phyloP scores from a whole-genome alignment of 2,329 filamentous ascomycete genomes.

The Fusarium buxicola region DNA sequence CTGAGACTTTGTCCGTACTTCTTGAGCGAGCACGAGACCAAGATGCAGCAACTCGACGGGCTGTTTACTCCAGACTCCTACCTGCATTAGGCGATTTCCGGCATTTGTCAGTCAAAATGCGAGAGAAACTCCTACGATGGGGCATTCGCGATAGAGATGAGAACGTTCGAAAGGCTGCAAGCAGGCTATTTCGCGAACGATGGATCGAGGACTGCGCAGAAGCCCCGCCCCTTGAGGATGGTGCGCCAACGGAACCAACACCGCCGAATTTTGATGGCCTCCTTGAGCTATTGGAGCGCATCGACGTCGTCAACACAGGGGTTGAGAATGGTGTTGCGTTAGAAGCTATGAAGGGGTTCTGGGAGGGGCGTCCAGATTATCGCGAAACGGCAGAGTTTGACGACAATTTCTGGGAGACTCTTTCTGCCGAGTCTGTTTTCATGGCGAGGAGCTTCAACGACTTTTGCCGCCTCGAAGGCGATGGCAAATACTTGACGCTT shows the following conservation, averaged over 20 bases:
- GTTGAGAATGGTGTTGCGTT: slow-evolving; percentile 90
- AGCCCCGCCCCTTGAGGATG: slow-evolving; percentile 68
- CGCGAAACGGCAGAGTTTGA: slow-evolving; percentile 77
- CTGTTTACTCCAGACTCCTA: slow-evolving; percentile 87
- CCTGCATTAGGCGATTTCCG: slow-evolving; percentile 94
- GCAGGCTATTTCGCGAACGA: slow-evolving; percentile 89
- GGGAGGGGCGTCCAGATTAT: slow-evolving; percentile 90
- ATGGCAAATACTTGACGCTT: slow-evolving; percentile 78
- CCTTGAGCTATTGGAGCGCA: slow-evolving; percentile 90
- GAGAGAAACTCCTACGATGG: slow-evolving; percentile 96
- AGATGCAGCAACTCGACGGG: slow-evolving; percentile 84
- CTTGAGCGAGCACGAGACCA: slow-evolving; percentile 91
- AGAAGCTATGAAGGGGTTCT: slow-evolving; percentile 96
- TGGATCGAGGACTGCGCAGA: slow-evolving; percentile 97
- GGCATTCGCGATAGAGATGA: slow-evolving; percentile 94
- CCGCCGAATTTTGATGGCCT: slow-evolving; percentile 83
- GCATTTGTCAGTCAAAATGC: slow-evolving; percentile 90
- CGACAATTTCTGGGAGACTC: slow-evolving; percentile 81
- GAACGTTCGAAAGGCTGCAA: slow-evolving; percentile 90
- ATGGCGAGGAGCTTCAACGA: slow-evolving; percentile 94
- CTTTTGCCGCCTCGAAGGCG: slow-evolving; percentile 81
- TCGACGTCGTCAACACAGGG: slow-evolving; percentile 91
- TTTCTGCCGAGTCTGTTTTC: slow-evolving; percentile 88
- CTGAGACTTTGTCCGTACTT: slow-evolving; percentile 84
- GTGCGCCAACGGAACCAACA: slow-evolving; percentile 66